A percentile compares a stretch with the other conserved stretches of the same genome.
phyloP scores from a whole-genome alignment of 2,329 filamentous ascomycete genomes.

The Calonectria multiphialidica region DNA sequence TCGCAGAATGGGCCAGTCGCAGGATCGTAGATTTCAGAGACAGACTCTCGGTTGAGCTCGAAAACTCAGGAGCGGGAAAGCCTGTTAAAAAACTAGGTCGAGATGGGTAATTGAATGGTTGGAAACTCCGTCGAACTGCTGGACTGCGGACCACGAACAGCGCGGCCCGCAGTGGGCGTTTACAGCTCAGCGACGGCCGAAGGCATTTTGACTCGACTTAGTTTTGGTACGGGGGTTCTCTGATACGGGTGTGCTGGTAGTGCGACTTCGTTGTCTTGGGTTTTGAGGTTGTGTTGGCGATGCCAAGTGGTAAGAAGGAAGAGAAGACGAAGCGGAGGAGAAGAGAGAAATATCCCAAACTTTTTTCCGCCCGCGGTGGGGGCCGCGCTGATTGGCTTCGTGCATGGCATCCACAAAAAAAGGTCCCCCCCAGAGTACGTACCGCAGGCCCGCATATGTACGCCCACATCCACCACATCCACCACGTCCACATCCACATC shows the following conservation, averaged over 20 bases:
- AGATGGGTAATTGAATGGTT: slow-evolving; percentile 62
- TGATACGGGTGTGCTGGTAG: slow-evolving; percentile 45
- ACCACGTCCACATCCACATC: background rate
- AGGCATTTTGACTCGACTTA: slow-evolving; percentile 80
- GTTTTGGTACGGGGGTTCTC: slow-evolving; percentile 61
- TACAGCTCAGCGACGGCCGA: slow-evolving; percentile 91
- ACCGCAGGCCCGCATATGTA: background rate
- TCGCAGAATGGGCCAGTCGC: slow-evolving; percentile 44
- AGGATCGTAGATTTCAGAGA: slow-evolving; percentile 51
- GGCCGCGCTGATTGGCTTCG: slow-evolving; percentile 27
- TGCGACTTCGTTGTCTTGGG: slow-evolving; percentile 76
- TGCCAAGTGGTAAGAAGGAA: slow-evolving; percentile 47
- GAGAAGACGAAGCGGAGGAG: slow-evolving; percentile 43
- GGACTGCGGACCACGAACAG: slow-evolving; percentile 78
- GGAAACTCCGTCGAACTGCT: slow-evolving; percentile 82
- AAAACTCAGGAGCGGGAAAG: slow-evolving; percentile 60
- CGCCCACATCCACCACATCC: background rate
- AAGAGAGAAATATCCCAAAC: slow-evolving; percentile 46
- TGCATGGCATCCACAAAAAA: slow-evolving; percentile 8
- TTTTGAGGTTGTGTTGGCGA: slow-evolving; percentile 47
- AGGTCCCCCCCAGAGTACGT: slow-evolving; percentile 12
- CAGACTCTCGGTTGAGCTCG: slow-evolving; percentile 52
- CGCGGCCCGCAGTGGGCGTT: slow-evolving; percentile 83
- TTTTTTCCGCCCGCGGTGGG: slow-evolving; percentile 43
- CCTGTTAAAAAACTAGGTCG: slow-evolving; percentile 77